Base-by-base conservation (phyloP, 2,329 filamentous ascomycete species). In the Bipolaris gigantea region DNA sequence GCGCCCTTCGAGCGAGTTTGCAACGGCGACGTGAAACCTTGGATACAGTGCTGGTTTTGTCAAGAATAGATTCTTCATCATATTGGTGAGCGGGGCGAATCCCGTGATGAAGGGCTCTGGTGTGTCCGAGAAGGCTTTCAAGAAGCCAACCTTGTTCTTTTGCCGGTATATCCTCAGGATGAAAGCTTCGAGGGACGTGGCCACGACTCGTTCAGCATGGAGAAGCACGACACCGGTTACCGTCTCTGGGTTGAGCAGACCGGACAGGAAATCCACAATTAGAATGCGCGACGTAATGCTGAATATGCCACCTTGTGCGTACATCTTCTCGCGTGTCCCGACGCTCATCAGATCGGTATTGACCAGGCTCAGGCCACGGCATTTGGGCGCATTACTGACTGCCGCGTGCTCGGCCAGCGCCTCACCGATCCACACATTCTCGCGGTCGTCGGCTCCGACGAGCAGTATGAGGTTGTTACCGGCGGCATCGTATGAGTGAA, bases 371-470 rank as follows among this genome's bases (percentile, higher is more conserved):
- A 99, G 80, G 1, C 94, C 94, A 58, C 92, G 85, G 45, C 92
- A 91, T 66, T 89, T 88, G 15, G 89, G 85, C 16, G 90, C 84
- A 76, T 86, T 87, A 79, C 91, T 97, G 72, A 96, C 86, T 59
- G 91, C 92, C 71, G 92, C 92, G 78, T 97, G 92, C 77, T 99
- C 94, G 21, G 94, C 94, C 70, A 99, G 80, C 27, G 92, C 90
- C 78, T 97, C 94, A 63, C 94, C 94, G 56, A 99, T 92, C 92
- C 93, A 97, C 51, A 88, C 87, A 84, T 97, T 97, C 71, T 99
- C 94, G 55, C 90, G 86, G 32, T 97, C 92, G 56, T 94, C 89
- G 33, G 94, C 92, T 9, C 92, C 92, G 38, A 97, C 86, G 18
- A 99, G 78, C 40, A 99, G 80, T 44, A 99, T 87, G 50, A 99